Conservation (phyloP, 2,329 filamentous ascomycete species). For the Fusarium mundagurra region DNA sequence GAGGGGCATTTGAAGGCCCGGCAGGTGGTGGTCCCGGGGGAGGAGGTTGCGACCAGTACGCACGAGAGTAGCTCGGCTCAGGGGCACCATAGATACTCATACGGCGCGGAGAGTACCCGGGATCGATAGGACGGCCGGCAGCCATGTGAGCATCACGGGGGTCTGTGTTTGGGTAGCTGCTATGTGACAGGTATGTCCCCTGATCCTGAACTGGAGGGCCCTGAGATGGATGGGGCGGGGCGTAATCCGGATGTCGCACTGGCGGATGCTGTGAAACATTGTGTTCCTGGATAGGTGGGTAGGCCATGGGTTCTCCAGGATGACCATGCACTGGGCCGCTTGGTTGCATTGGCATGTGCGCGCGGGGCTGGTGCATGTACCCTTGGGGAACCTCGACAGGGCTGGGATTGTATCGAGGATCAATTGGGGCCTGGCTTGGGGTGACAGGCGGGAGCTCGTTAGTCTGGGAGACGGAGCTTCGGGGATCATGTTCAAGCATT, state of each 20-base stretch:
- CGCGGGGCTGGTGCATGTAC: conserved; percentile 41
- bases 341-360: conserved; percentile 39
- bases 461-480: conserved; percentile 34
- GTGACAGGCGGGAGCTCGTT: conserved; percentile 38
- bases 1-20: conserved; percentile 30
- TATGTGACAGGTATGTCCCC: conserved; percentile 44
- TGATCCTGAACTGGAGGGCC: conserved; percentile 37
- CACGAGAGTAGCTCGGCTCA: conserved; percentile 46
- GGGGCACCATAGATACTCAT: conserved; percentile 44
- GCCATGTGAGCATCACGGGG: conserved; percentile 45
- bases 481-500: conserved; percentile 35
- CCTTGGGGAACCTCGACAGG: conserved; percentile 40
- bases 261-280: conserved; percentile 38
- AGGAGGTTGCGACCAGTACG: conserved; percentile 50
- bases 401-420: conserved; percentile 36
- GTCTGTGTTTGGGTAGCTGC: conserved; percentile 43
- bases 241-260: conserved; percentile 44
- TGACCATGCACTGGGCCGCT: conserved; percentile 38
- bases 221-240: conserved; percentile 39
- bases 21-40: conserved; percentile 43
- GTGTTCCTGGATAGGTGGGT: conserved; percentile 43
- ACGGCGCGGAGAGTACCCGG: conserved; percentile 45
- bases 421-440: conserved; percentile 36
- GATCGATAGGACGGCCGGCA: conserved; percentile 46
- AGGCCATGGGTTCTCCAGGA: conserved; percentile 36